A percentile compares a stretch with the other conserved stretches of the same genome.
These are phyloP conservation scores for Fusarium circinatum DNA, from an alignment of 2,329 filamentous ascomycete genomes.

Conservation along the genomic window DNA sequence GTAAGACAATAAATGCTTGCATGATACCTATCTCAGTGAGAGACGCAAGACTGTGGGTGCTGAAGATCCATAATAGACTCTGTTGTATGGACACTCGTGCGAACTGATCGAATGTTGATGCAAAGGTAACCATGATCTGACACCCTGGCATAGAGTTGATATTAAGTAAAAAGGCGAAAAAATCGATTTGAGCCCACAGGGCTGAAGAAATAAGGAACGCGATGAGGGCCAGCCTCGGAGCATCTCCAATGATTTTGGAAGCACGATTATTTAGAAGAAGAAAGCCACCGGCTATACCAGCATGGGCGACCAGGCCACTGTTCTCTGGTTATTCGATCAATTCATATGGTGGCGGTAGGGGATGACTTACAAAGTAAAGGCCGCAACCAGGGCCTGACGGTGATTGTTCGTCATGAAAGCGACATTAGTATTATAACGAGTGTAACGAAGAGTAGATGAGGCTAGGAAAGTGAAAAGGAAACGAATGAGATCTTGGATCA, in stretches of 20 bases:
- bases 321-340: conserved; percentile 41
- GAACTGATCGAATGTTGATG: conserved; percentile 66
- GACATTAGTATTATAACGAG: conserved; percentile 40
- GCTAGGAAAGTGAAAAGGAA: conserved; percentile 37
- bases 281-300: conserved; percentile 59
- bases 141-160: conserved; percentile 57
- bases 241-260: conserved; percentile 63
- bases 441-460: conserved; percentile 47
- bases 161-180: conserved; percentile 61
- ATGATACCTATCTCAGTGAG: conserved; percentile 51
- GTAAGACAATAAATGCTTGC: conserved; percentile 58
- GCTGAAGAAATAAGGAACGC: conserved; percentile 62
- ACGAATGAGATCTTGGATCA: conserved; percentile 32
- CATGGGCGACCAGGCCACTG: conserved; percentile 64
- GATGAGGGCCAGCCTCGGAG: conserved; percentile 72
- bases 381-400: conserved; percentile 61
- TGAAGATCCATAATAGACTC: conserved; percentile 63
- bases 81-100: conserved; percentile 64
- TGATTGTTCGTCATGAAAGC: conserved; percentile 57
- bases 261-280: conserved; percentile 60
- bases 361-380: conserved; percentile 63
- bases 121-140: conserved; percentile 63
- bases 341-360: neutral
- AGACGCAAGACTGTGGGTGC: conserved; percentile 51
- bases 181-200: conserved; percentile 65